Conservation (phyloP, 164 flowering plant genomes). For the Echeveria elegans region DNA sequence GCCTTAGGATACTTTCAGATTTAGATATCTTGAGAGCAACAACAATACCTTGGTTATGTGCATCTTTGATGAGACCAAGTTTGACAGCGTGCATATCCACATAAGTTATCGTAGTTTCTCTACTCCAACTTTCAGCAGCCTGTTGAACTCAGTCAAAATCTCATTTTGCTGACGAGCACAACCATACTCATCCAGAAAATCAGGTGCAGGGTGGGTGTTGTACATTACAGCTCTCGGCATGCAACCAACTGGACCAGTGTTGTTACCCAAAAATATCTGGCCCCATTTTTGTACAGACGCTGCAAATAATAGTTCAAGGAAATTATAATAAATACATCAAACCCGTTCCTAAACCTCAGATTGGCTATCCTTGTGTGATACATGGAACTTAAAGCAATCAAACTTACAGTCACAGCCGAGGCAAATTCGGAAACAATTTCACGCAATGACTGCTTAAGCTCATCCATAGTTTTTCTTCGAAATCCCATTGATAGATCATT, state of each 20-base stretch:
- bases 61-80: slow-evolving; percentile 18
- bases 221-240: slow-evolving; percentile 13
- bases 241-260: slow-evolving; percentile 47
- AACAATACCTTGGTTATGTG: slow-evolving; percentile 19
- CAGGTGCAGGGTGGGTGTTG: neutral
- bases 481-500: slow-evolving; percentile 39
- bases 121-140: slow-evolving; percentile 17
- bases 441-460: slow-evolving; percentile 22
- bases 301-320: neutral
- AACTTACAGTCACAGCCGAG: slow-evolving; percentile 13
- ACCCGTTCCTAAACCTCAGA: neutral
- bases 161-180: slow-evolving; percentile 16
- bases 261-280: slow-evolving; percentile 38
- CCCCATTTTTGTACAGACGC: slow-evolving; percentile 17
- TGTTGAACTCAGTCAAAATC: slow-evolving; percentile 35
- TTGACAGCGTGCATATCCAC: slow-evolving; percentile 35
- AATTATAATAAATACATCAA: neutral
- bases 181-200: neutral
- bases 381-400: neutral
- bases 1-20: neutral
- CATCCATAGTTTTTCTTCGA: slow-evolving; percentile 22
- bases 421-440: slow-evolving; percentile 20
- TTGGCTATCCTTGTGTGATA: neutral
- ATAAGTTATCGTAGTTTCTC: slow-evolving; percentile 26
- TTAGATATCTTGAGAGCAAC: neutral